These are phyloP conservation scores for Acanthamoeba rhysodes DNA, from an alignment of 208 protist species.

Conservation along the genomic window DNA sequence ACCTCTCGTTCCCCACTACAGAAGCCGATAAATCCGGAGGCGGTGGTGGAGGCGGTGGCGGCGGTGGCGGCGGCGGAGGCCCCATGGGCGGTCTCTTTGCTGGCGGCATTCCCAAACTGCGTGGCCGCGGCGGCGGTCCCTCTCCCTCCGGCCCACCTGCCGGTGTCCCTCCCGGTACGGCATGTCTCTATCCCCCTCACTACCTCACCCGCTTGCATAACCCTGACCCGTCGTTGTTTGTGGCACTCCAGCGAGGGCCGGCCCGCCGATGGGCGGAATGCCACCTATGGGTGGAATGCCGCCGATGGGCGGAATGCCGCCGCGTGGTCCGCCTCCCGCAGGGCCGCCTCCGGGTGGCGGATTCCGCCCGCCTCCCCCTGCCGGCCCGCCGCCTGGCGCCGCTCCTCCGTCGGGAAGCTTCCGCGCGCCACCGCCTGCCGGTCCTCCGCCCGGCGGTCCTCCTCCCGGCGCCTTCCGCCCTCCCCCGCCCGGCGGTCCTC, in stretches of 20 bases:
- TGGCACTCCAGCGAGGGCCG: not conserved
- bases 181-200: no score
- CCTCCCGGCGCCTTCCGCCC: not conserved
- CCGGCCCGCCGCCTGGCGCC: not conserved
- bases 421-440: not conserved
- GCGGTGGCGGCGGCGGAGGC: constrained; percentile 18
- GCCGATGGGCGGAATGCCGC: not conserved
- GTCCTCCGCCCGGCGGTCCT: constrained; percentile 1
- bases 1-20: not conserved
- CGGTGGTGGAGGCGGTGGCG: not conserved
- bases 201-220: no score
- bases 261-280: not conserved
- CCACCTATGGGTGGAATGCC: constrained; percentile 12
- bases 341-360: not conserved
- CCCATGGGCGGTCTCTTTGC: constrained; percentile 50
- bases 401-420: not conserved
- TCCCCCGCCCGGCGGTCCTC: not conserved
- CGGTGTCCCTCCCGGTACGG: not conserved
- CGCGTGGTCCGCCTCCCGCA: not conserved
- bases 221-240: no score
- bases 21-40: not conserved
- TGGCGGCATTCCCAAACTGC: constrained; percentile 32
- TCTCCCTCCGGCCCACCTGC: not conserved
- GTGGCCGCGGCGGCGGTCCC: not conserved
- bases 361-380: not conserved